Evolutionary conservation across 768 basidiomycete species (phyloP), one percentile per base, ranked within the genome.

Genomic region (Lyophyllum decastes): DNA sequence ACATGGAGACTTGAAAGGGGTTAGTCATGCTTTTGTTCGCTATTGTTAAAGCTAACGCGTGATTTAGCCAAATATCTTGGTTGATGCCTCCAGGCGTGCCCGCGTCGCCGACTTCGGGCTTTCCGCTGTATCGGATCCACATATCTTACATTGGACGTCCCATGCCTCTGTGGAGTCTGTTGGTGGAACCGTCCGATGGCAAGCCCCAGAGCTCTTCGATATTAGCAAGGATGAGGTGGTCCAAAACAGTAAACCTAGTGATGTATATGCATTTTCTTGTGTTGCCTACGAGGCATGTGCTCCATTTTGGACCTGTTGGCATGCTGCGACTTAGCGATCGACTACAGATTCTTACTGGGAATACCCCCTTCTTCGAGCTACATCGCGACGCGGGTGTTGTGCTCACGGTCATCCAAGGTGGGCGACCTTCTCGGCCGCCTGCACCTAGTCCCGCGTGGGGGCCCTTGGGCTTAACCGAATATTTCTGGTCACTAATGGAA

Each of bases 1-100:
- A 16, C 81, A 79, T 10, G 79, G 79, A 0, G 79, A 82, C 47
- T 67, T 81, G 21, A 78, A 77, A 58, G 78, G 75, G 19, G 79
- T 78, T 50, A 47, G 67, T 65, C 40, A 9, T 14, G 27, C 17
- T 9, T 11, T 9, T 45, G 10, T 27, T 40, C 34, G 10, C 9
- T 16, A 6, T 14, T n/a, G 40, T 10, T 19, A 19, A 41, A 38
- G 16, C 40, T n/a, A 16, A 10, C n/a, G 33, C 17, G n/a, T 12
- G 4, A 9, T 19, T 2, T 26, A 72, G 68, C 58, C 61, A 9
- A 70, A 70, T 41, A 63, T 72, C 25, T 58, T 72, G 4, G 57
- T 70, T n/a, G 49, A 61, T 35, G n/a, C 46, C 9, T 52, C 43
- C 16, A 54, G 58, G 14, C 53, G 62, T 10, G 69, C 62, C 4